Base-by-base conservation (phyloP, 1,284 basidiomycete genomes). In the Trichosporon coremiiforme region DNA sequence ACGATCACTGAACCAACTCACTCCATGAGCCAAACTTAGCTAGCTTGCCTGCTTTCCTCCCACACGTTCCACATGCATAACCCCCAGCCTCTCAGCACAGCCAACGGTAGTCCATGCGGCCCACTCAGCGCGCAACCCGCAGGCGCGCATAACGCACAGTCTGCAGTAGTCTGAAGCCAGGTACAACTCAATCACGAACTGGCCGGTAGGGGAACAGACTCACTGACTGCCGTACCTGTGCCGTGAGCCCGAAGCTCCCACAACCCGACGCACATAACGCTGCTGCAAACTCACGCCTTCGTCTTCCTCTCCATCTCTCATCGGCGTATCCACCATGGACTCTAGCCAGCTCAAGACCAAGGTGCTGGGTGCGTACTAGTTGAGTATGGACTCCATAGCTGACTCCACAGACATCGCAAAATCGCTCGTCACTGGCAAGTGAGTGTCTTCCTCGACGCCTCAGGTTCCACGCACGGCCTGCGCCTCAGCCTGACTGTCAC, bases 391-490 rank as follows among this genome's bases (percentile, higher is more conserved):
- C 25, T 25, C 25, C 25, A 25, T 25, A 62, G 29, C 57, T 62
- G 17, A 62, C 57, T 9, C 15, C 17, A 9, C 57, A 62, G 57
- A 62, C 17, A 35, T 62, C 22, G 57, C 57, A 17, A 62, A n/a
- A 8, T 62, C 57, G 12, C 57, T 62, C 31, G 31, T 62, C 29
- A 62, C 57, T 17, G 57, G 29, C 4, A 62, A 62, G 57, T 62
- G 57, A 62, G 57, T 62, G 57, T 62, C 57, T 62, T 62, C 57
- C 57, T 62, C 57, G 57, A 25, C 50, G 22, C 50, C 50, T 53
- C 50, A 53, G 50, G 50, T 53, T 53, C 50, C 50, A 53, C 20
- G 20, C n/a, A 53, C 50, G 50, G 50, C 50, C 50, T 25, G 9
- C 50, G 50, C 17, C 41, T 45, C 41, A 45, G 8, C 41, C 41